phyloP scores from a whole-genome alignment of 75 land plant species.

The Picea glauca region DNA sequence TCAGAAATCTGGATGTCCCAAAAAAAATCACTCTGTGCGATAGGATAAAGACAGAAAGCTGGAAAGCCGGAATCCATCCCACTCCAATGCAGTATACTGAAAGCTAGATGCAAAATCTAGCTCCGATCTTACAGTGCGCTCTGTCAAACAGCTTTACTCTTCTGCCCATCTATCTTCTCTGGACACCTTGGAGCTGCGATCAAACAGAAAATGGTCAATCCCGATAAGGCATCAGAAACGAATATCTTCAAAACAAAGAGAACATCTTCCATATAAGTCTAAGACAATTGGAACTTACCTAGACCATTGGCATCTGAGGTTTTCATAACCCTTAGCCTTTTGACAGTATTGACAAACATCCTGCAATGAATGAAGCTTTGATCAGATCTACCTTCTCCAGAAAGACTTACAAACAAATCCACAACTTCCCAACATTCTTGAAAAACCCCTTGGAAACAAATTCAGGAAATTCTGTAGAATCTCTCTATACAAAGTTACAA shows the following conservation, averaged over 20 bases:
- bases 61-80: constrained; percentile 1
- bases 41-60: neutral
- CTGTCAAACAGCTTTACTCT: constrained; percentile 6
- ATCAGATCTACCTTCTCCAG: neutral
- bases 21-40: constrained; percentile 3
- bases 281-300: constrained; percentile 22
- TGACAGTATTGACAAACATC: constrained; percentile 70
- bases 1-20: neutral
- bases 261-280: neutral
- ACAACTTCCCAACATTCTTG: neutral
- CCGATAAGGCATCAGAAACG: neutral
- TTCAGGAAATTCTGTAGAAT: neutral
- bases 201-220: neutral
- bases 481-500: neutral
- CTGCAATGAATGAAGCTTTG: constrained; percentile 23
- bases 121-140: neutral
- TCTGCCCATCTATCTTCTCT: neutral
- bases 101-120: neutral
- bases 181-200: constrained; percentile 7
- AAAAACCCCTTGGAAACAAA: neutral
- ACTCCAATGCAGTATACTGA: neutral
- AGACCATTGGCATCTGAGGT: constrained; percentile 62
- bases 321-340: constrained; percentile 75
- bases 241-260: neutral
- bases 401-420: neutral